Base-by-base conservation (phyloP, 371 early-diverging fungal species). In the Circinella minor region DNA sequence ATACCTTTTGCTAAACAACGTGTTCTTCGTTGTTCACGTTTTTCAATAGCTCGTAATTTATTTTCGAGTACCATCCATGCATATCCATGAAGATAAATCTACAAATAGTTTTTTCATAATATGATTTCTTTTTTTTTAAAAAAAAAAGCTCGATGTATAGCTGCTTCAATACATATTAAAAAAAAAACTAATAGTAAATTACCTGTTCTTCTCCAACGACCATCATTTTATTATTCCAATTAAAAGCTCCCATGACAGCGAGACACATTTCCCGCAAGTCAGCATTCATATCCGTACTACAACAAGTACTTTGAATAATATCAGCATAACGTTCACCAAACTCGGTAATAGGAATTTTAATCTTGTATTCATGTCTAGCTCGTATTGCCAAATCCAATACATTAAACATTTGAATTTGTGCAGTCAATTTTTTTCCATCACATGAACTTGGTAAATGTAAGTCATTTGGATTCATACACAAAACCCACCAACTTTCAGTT, bases 401-500 rank as follows among this genome's bases (percentile, higher is more conserved):
- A 38, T 82, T 85, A 59, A 80, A 81, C 15, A 74, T 72, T 3
- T 79, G 68, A 5, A 93, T 75, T 74, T 94, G 93, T 51, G 66
- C 39, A 48, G 69, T 65, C 47, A 75, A 14, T 43, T 76, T 77
- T 36, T 79, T 78, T 1, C 76, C 71, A 71, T 94, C 93, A 71
- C 88, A 88, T 36, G 81, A 79, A 49, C 77, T 70, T 14, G 88
- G 82, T 68, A 87, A 74, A 55, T 86, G 79, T 11, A 88, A 76
- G 73, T 91, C 91, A 70, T 92, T 91, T 3, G 93, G 91, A 36
- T 86, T 85, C 59, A 98, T 76, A 80, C 94, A 94, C 62, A 93
- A 71, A 38, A 96, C 82, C 74, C 91, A 94, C 97, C 97, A 97
- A 4, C 90, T 82, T 60, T 91, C 88, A 2, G 97, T 92, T 49